phyloP scores from a whole-genome alignment of 1,284 basidiomycete species.

The Schizophyllum amplum region DNA sequence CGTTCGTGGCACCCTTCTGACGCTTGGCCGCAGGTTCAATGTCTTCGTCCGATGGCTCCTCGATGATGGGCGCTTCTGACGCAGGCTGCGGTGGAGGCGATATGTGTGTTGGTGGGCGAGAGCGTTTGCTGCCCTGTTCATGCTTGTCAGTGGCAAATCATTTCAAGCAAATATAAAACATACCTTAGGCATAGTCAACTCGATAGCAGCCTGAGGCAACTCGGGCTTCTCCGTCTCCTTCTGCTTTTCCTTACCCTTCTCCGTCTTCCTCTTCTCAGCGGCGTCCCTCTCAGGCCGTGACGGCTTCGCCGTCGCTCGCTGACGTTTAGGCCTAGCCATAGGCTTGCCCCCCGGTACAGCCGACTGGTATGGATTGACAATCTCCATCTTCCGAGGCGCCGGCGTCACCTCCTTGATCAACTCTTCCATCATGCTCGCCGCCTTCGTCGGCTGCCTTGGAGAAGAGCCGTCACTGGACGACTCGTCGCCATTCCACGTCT shows the following conservation, averaged over 20 bases:
- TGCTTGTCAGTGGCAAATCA: background rate
- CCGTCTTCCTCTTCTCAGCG: slow-evolving; percentile 2
- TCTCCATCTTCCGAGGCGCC: slow-evolving; percentile 6
- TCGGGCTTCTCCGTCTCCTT: slow-evolving; percentile 3
- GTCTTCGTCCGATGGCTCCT: background rate
- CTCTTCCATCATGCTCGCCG: slow-evolving; percentile 9
- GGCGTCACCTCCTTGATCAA: slow-evolving; percentile 7
- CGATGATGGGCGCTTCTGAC: background rate
- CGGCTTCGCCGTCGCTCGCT: slow-evolving; percentile 5
- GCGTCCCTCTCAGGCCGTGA: background rate
- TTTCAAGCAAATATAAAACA: background rate
- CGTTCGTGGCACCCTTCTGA: too few relatives aligned
- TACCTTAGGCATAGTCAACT: slow-evolving; percentile 10
- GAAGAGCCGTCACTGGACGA: slow-evolving; percentile 4
- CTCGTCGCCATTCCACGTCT: slow-evolving; percentile 7
- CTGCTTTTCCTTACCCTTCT: background rate
- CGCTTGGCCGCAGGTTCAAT: background rate
- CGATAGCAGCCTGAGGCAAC: slow-evolving; percentile 11
- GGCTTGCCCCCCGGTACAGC: slow-evolving; percentile 10
- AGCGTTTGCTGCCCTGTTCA: slow-evolving; percentile 12
- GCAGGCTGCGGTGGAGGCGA: too few relatives aligned
- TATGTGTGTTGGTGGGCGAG: slow-evolving; percentile 8
- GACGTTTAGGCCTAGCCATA: slow-evolving; percentile 7
- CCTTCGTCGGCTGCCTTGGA: slow-evolving; percentile 9
- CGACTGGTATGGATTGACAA: slow-evolving; percentile 13